Base-by-base conservation (phyloP, 257 asterid genomes). In the Cruciata laevipes region DNA sequence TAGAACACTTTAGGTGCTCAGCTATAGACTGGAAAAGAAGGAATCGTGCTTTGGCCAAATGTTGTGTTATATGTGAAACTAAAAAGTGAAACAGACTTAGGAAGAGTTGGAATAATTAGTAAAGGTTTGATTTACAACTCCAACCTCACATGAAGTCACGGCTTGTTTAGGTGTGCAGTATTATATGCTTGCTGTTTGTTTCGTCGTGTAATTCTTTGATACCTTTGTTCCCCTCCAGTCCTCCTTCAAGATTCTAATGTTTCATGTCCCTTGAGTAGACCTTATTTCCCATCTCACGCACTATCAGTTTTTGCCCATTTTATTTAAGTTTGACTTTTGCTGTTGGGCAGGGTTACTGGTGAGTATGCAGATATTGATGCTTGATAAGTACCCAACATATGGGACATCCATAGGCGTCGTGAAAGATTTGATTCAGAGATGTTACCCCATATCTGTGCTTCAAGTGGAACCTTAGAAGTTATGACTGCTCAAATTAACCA, bases 341-440 rank as follows among this genome's bases (percentile, higher is more conserved):
- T 38, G 76, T 51, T 61, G 68, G 10, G 62, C 82, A 91, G 96
- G 89, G 79, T 79, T 63, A 89, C 95, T 0, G 96, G 96, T 44
- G 90, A 84, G 80, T 91, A 84, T 74, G 44, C 37, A 79, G 95
- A 89, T 77, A 42, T 81, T 57, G 94, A 84, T 42, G 75, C 13
- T 42, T 67, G 40, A 67, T 10, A 30, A 10, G 66, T 14, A 66
- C 20, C 20, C 49, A 47, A 47, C 53, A 47, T 14, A 5, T 17
- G 55, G n/a, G 21, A 40, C 53, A 47, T 47, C 55, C 55, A 47
- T 16, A 8, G 3, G 55, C 2, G 20, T 5, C n/a, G 16, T 47
- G 55, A 47, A 47, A 47, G 55, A 47, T 47, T 14, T 47, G 55
- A 47, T 16, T 17, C 55, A 47, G 21, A 14, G 55, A 47, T 47